Percentiles rank a stretch among this genome's conserved stretches.
phyloP scores from a whole-genome alignment of 345 rosid species.

The Cardiospermum halicacabum region DNA sequence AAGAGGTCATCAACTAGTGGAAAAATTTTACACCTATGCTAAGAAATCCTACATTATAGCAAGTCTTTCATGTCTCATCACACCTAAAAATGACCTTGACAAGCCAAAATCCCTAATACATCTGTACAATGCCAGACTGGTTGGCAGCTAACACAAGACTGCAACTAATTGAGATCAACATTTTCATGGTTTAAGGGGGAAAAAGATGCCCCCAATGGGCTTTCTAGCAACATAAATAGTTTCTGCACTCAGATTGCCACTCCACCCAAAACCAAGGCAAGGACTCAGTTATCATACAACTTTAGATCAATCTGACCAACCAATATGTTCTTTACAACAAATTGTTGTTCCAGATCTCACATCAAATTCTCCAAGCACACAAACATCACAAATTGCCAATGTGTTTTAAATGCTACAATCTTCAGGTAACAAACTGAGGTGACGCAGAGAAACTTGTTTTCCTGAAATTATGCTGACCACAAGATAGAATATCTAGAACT shows the following conservation, averaged over 20 bases:
- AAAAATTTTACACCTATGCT: neutral
- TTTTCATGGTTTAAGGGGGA: neutral
- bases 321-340: neutral
- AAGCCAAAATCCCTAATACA: neutral
- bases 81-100: neutral
- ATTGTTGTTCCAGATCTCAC: neutral
- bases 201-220: neutral
- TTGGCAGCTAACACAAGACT: neutral
- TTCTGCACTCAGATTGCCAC: neutral
- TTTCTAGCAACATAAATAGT: neutral
- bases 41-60: neutral
- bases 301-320: conserved; percentile 5
- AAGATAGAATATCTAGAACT: neutral
- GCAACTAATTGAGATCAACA: neutral
- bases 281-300: neutral
- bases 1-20: neutral
- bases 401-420: neutral
- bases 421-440: neutral
- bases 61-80: neutral
- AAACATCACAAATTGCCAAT: conserved; percentile 3
- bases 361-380: neutral
- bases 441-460: neutral
- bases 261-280: neutral
- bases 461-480: neutral
- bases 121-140: neutral